phyloP scores from a whole-genome alignment of 495 filamentous ascomycete genomes.

The Aspergillus incahuasiensis region DNA sequence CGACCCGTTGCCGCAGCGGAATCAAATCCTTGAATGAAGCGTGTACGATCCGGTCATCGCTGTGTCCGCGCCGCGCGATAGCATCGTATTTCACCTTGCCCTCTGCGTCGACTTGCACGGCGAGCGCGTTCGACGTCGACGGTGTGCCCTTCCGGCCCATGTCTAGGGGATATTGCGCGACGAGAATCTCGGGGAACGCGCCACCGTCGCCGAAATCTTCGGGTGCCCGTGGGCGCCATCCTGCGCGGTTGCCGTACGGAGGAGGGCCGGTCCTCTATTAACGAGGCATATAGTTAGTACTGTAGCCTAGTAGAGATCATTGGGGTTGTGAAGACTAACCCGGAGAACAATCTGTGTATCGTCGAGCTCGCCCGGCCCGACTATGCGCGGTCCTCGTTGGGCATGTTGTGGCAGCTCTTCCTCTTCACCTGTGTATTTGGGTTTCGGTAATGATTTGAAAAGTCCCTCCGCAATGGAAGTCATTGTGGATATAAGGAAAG shows the following conservation, averaged over 20 bases:
- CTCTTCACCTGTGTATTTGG: conserved; percentile 80
- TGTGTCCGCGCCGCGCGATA: conserved; percentile 87
- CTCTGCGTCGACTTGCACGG: conserved; percentile 82
- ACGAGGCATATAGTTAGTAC: not conserved
- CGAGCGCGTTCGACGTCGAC: conserved; percentile 77
- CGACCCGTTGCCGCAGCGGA: conserved; percentile 85
- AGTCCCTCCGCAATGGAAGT: conserved; percentile 70
- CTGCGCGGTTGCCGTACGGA: conserved; percentile 74
- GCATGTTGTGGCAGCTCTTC: conserved; percentile 71
- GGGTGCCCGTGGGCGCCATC: conserved; percentile 78
- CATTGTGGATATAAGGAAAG: conserved; percentile 43
- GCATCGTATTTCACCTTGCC: conserved; percentile 96
- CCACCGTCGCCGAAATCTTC: conserved; percentile 97
- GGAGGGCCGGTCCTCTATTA: conserved; percentile 74
- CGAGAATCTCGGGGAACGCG: conserved; percentile 88
- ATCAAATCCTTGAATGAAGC: conserved; percentile 96
- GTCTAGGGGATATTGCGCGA: conserved; percentile 92
- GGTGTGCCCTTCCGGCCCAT: conserved; percentile 78
- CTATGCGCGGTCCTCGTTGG: conserved; percentile 70
- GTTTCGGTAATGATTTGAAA: conserved; percentile 78
- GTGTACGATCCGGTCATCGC: conserved; percentile 79
- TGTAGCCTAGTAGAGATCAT: not conserved
- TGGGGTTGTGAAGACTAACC: conserved; percentile 46
- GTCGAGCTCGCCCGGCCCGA: conserved; percentile 72
- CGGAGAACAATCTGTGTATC: conserved; percentile 83